Evolutionary conservation across 139 green algal genomes (phyloP).

Genomic region (Micractinium conductrix): DNA sequence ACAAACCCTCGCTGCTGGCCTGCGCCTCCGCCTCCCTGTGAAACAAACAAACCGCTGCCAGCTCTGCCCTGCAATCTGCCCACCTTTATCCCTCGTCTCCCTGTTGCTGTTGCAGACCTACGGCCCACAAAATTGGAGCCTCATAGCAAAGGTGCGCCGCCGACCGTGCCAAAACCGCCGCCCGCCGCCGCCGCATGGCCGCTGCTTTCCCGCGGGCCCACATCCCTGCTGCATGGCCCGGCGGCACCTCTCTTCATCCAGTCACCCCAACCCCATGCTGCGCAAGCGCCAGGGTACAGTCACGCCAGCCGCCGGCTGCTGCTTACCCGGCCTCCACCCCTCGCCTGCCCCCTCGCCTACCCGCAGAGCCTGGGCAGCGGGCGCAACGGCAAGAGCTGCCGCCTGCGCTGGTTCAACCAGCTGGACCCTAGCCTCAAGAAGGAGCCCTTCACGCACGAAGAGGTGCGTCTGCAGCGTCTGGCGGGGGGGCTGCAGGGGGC

Average conservation of each 20-base stretch:
- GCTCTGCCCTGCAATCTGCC: background rate
- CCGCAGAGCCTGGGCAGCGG: slow-evolving; percentile 58
- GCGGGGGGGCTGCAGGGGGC: too few relatives aligned
- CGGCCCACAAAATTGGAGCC: slow-evolving; percentile 55
- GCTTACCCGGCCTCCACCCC: background rate
- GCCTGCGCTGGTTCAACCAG: slow-evolving; percentile 85
- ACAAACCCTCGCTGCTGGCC: too few relatives aligned
- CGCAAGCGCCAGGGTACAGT: background rate
- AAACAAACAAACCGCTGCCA: too few relatives aligned
- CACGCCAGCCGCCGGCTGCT: too few relatives aligned
- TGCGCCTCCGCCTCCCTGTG: too few relatives aligned
- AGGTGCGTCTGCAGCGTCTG: slow-evolving; percentile 18
- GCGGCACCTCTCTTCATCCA: too few relatives aligned
- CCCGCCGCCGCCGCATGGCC: background rate
- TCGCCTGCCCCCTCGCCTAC: background rate
- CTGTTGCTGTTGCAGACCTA: slow-evolving; percentile 42
- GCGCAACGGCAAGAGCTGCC: slow-evolving; percentile 86
- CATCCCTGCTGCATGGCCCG: background rate
- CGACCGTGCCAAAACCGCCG: too few relatives aligned
- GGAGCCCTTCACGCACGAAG: slow-evolving; percentile 72
- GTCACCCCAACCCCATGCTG: background rate
- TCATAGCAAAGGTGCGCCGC: slow-evolving; percentile 61
- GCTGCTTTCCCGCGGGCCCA: background rate
- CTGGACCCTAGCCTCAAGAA: slow-evolving; percentile 75
- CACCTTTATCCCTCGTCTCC: background rate